Percentiles rank a stretch among this genome's conserved stretches.
Evolutionary conservation across 2,329 filamentous ascomycete genomes (phyloP).

Genomic region (Exutisphaerella laricina): DNA sequence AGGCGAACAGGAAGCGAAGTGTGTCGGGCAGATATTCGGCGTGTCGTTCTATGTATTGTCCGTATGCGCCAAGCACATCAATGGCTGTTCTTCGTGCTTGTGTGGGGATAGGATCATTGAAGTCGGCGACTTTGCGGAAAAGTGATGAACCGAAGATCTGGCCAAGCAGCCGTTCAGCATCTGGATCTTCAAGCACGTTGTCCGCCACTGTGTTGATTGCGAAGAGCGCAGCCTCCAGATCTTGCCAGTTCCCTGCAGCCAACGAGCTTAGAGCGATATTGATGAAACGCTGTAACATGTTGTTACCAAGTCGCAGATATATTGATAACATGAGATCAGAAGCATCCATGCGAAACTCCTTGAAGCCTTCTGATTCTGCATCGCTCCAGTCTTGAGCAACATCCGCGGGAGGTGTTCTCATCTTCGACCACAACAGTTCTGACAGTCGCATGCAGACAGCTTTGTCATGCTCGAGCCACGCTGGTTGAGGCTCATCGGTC

Average conservation of each 20-base stretch:
- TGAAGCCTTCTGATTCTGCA: constrained; percentile 46
- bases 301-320: constrained; percentile 50
- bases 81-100: constrained; percentile 64
- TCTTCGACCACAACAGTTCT: constrained; percentile 28
- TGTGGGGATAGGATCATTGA: constrained; percentile 49
- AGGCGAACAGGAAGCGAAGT: constrained; percentile 67
- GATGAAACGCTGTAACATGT: constrained; percentile 45
- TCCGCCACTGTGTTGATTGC: constrained; percentile 65
- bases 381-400: constrained; percentile 62
- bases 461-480: constrained; percentile 57
- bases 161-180: constrained; percentile 54
- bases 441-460: constrained; percentile 53
- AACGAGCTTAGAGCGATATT: constrained; percentile 40
- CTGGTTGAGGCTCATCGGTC: constrained; percentile 35
- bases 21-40: constrained; percentile 62
- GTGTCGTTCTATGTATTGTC: constrained; percentile 70
- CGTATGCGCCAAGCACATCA: constrained; percentile 64
- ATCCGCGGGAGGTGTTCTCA: constrained; percentile 53
- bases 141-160: constrained; percentile 59
- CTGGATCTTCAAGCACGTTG: constrained; percentile 54
- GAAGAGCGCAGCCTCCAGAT: constrained; percentile 50
- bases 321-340: constrained; percentile 69
- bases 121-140: constrained; percentile 48
- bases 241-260: constrained; percentile 41
- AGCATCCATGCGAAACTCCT: constrained; percentile 69